These are phyloP conservation scores for Xanthoceras sorbifolium DNA, from an alignment of 345 rosid species.

Conservation along the genomic window DNA sequence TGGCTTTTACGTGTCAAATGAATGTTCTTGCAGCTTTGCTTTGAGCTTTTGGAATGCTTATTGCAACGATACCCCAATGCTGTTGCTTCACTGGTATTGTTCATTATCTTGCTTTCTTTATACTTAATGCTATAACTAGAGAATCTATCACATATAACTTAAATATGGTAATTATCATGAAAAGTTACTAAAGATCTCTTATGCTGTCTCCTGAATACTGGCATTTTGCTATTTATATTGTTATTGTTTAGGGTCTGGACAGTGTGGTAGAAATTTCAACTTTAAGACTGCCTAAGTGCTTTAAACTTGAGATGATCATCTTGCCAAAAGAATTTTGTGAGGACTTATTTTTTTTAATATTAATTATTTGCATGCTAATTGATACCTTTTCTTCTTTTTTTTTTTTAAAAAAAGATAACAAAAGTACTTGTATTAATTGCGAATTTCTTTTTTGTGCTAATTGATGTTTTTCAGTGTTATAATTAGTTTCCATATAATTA, in stretches of 20 bases:
- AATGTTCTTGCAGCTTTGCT: slow-evolving; percentile 65
- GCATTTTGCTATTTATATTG: background rate
- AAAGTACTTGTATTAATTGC: background rate
- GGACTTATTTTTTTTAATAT: background rate
- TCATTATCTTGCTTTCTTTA: slow-evolving; percentile 20
- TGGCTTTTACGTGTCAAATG: slow-evolving; percentile 17
- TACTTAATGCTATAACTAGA: slow-evolving; percentile 1
- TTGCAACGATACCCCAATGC: slow-evolving; percentile 58
- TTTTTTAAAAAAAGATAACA: too few relatives aligned
- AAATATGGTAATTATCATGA: background rate
- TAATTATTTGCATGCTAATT: background rate
- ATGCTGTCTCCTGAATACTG: background rate
- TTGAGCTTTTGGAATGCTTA: slow-evolving; percentile 82
- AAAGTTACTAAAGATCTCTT: background rate
- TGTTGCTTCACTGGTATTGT: slow-evolving; percentile 55
- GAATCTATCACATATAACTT: background rate
- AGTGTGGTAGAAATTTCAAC: background rate
- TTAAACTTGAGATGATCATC: background rate
- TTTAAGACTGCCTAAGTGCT: background rate
- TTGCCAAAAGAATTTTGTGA: background rate
- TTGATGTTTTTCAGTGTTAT: background rate
- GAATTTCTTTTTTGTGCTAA: background rate
- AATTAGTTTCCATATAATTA: background rate
- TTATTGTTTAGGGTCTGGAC: slow-evolving; percentile 2
- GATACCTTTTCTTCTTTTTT: too few relatives aligned